Evolutionary conservation across 305 asterid genomes (phyloP).

Genomic region (Galium porrigens): DNA sequence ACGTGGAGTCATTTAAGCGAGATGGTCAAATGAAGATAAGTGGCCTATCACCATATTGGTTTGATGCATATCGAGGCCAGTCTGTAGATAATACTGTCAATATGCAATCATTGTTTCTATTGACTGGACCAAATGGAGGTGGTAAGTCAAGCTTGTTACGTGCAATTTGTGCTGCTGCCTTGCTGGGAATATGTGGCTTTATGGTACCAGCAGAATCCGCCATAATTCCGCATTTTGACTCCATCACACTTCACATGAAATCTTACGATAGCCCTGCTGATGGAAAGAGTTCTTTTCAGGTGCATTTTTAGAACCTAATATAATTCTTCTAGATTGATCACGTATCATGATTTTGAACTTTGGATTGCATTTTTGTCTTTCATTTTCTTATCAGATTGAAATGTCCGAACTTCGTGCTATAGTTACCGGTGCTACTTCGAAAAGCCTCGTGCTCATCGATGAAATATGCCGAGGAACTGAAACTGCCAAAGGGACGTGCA

Average conservation of each 20-base stretch:
- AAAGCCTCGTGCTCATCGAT: slow-evolving; percentile 80
- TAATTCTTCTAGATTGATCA: not conserved
- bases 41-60: slow-evolving; percentile 87
- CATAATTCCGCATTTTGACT: slow-evolving; percentile 78
- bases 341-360: not conserved
- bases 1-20: slow-evolving; percentile 17
- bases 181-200: slow-evolving; percentile 78
- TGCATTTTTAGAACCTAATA: slow-evolving; percentile 7
- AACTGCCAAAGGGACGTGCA: slow-evolving; percentile 93
- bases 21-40: slow-evolving; percentile 50
- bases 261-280: slow-evolving; percentile 95
- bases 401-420: slow-evolving; percentile 92
- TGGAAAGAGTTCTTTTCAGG: slow-evolving; percentile 99
- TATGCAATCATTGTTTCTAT: slow-evolving; percentile 70
- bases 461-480: slow-evolving; percentile 99
- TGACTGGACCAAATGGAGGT: slow-evolving; percentile 96
- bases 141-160: slow-evolving; percentile 90
- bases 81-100: slow-evolving; percentile 63
- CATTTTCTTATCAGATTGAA: slow-evolving; percentile 48
- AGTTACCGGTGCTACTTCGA: slow-evolving; percentile 55
- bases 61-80: slow-evolving; percentile 70
- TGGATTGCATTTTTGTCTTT: not conserved
- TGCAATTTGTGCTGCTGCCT: slow-evolving; percentile 84
- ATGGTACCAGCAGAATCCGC: slow-evolving; percentile 97
- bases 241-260: slow-evolving; percentile 91